These are phyloP conservation scores for Alternaria brassicicola DNA, from an alignment of 2,329 filamentous ascomycete genomes.

Conservation along the genomic window DNA sequence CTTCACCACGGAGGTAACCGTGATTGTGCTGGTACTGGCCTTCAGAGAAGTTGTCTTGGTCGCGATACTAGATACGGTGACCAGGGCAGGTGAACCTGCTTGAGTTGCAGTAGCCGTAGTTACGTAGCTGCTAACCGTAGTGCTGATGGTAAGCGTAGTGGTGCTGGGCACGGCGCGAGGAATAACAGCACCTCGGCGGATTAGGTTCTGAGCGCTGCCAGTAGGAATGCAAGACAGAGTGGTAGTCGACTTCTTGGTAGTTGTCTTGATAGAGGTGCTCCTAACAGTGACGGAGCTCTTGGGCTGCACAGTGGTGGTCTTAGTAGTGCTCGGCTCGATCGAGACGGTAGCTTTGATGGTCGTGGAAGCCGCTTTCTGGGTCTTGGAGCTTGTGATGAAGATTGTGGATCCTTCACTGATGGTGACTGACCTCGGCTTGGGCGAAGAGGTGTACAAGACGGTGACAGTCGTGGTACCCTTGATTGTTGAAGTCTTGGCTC, in stretches of 20 bases:
- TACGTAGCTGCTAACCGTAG: constrained; percentile 33
- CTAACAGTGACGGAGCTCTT: constrained; percentile 26
- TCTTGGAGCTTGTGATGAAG: constrained; percentile 20
- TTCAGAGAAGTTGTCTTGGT: constrained; percentile 18
- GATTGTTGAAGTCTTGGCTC: constrained; percentile 23
- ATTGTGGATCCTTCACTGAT: constrained; percentile 22
- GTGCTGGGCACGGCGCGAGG: constrained; percentile 18
- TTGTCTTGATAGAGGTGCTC: constrained; percentile 30
- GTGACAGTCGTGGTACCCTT: constrained; percentile 28
- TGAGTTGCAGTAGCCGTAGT: constrained; percentile 20
- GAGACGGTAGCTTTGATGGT: constrained; percentile 20
- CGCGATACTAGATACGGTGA: constrained; percentile 17
- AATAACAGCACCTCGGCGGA: constrained; percentile 23
- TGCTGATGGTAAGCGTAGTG: constrained; percentile 33
- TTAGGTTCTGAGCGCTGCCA: constrained; percentile 12
- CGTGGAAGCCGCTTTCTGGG: constrained; percentile 18
- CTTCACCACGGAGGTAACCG: constrained; percentile 27
- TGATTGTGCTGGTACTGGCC: constrained; percentile 25
- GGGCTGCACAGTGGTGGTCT: constrained; percentile 31
- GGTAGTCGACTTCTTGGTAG: constrained; percentile 38
- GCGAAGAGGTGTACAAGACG: constrained; percentile 26
- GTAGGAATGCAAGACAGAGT: constrained; percentile 38
- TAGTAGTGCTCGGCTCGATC: constrained; percentile 24
- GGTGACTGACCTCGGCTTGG: constrained; percentile 38
- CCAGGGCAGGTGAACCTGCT: constrained; percentile 19